Evolutionary conservation across 441 rosid species (phyloP), one percentile per base, ranked within the genome.

Genomic region (Biscutella laevigata): DNA sequence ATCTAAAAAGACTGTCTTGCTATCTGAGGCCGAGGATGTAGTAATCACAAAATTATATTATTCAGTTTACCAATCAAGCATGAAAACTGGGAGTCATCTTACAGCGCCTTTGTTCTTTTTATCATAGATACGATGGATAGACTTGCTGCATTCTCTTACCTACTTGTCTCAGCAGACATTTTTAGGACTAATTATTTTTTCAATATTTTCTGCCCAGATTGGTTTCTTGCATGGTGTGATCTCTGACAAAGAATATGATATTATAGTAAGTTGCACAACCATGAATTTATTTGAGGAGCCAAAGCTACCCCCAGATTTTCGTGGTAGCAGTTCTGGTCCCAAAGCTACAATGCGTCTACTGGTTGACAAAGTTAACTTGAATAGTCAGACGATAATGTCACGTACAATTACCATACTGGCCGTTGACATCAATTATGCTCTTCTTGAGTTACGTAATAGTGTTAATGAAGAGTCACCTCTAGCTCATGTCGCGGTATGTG

Each of bases 281-380:
- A 75, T 77, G 83, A 94, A 94, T 78, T 66, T 94, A 57, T 55
- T 40, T 73, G 99, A 94, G 77, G 84, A 69, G 63, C 95, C 99
- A 53, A 84, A 64, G 61, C 87, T 86, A 59, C 99, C 96, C 61
- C 94, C 94, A 64, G 83, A 80, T 69, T 94, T 94, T 64, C 99
- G 97, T 59, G 94, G 83, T 35, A 38, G 80, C 79, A 70, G 77
- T 70, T 77, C 84, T 67, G 83, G 59, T 66, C 73, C 91, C 45
- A 72, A 75, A 67, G 94, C 82, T 69, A 74, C 94, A 56, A 80
- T 89, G 85, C 76, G 77, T 49, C 66, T 78, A 56, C 77, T 89
- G 70, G 97, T 72, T 13, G 99, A 86, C 75, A 84, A 81, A 74
- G 97, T 94, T 59, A 89, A 80, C 73, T 59, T 76, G 74, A 94